These are phyloP conservation scores for Mortierella polycephala DNA, from an alignment of 371 early-diverging fungal species.

Conservation along the genomic window DNA sequence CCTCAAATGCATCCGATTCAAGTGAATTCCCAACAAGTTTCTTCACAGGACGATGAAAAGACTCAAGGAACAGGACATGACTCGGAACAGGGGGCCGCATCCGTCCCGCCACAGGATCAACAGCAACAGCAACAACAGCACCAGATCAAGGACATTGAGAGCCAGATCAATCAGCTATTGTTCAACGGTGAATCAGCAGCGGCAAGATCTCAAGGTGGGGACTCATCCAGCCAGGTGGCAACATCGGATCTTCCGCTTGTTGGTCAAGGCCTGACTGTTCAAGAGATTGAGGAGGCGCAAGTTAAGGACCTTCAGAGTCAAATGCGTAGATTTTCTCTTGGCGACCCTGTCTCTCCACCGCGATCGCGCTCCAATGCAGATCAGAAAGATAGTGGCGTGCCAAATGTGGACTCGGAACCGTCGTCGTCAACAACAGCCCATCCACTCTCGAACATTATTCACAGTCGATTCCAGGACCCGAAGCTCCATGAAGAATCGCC, in stretches of 20 bases:
- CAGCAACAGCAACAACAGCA: constrained; percentile 23
- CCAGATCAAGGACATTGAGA: constrained; percentile 40
- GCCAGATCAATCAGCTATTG: constrained; percentile 43
- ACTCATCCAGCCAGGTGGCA: not conserved
- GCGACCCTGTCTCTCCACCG: constrained; percentile 18
- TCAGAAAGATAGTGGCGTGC: not conserved
- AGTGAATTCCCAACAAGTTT: no score
- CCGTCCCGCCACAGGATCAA: no score
- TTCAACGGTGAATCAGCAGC: constrained; percentile 16
- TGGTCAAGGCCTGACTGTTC: constrained; percentile 22
- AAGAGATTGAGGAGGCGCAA: constrained; percentile 53
- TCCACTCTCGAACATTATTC: constrained; percentile 4
- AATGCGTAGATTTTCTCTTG: constrained; percentile 22
- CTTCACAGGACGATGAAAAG: no score
- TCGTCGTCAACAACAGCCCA: not conserved
- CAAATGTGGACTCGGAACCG: not conserved
- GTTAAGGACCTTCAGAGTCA: constrained; percentile 22
- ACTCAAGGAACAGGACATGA: no score
- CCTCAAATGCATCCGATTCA: not conserved
- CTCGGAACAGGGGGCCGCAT: no score
- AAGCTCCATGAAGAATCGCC: not conserved
- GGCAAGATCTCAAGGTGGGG: not conserved
- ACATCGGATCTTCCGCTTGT: constrained; percentile 6
- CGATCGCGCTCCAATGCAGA: constrained; percentile 3
- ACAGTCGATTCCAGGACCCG: constrained; percentile 19